Evolutionary conservation across 208 protist genomes (phyloP).

Genomic region (Angomonas deanei): DNA sequence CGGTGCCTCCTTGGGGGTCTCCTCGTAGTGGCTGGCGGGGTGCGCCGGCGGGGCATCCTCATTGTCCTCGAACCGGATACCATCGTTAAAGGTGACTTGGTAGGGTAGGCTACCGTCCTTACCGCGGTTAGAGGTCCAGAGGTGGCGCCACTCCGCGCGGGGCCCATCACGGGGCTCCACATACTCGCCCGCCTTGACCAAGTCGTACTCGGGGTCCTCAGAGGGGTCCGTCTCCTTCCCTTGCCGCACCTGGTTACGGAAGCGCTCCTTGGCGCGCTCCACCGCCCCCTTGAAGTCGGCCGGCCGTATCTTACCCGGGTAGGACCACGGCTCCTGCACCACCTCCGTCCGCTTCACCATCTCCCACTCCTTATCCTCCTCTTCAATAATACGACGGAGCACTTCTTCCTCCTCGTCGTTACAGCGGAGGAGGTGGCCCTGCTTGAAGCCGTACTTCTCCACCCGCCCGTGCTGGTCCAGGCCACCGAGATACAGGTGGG

Average conservation of each 20-base stretch:
- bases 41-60: constrained; percentile 75
- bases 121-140: constrained; percentile 77
- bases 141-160: constrained; percentile 84
- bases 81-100: constrained; percentile 88
- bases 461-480: constrained; percentile 71
- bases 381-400: constrained; percentile 86
- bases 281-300: constrained; percentile 80
- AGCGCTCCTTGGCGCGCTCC: constrained; percentile 82
- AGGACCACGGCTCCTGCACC: constrained; percentile 88
- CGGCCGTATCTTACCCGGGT: constrained; percentile 84
- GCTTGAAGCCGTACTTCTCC: constrained; percentile 88
- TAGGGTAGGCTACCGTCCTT: constrained; percentile 56
- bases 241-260: constrained; percentile 71
- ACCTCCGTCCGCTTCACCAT: constrained; percentile 90
- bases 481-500: constrained; percentile 72
- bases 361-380: constrained; percentile 90
- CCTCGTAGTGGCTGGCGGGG: constrained; percentile 77
- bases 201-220: constrained; percentile 85
- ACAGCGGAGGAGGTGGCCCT: constrained; percentile 83
- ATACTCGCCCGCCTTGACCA: constrained; percentile 82
- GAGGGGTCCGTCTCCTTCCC: constrained; percentile 83
- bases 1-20: constrained; percentile 72
- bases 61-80: constrained; percentile 83
- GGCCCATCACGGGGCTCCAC: constrained; percentile 86
- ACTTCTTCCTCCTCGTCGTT: constrained; percentile 84